Percentiles rank a stretch among this genome's conserved stretches.
These are phyloP conservation scores for Cercophora scortea DNA, from an alignment of 495 filamentous ascomycete genomes.

Conservation along the genomic window DNA sequence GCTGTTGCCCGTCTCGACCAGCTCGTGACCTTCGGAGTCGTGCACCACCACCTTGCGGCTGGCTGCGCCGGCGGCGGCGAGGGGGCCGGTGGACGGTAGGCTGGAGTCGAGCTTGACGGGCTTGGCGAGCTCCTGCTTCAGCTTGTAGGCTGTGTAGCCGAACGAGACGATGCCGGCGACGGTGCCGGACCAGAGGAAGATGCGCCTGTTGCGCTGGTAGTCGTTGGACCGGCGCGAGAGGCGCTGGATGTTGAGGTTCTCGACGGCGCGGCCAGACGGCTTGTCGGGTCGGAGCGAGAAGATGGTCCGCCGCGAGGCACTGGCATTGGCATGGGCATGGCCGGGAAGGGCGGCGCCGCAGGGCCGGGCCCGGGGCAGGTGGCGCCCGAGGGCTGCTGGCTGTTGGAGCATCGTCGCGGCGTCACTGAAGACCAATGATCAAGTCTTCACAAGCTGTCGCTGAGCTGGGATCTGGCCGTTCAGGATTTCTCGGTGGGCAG, in stretches of 20 bases:
- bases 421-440: too few species aligned
- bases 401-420: conserved; percentile 28
- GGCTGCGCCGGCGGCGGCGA: conserved; percentile 28
- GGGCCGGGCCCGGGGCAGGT: conserved; percentile 10
- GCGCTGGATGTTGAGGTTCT: conserved; percentile 38
- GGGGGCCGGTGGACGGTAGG: conserved; percentile 33
- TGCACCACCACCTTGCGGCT: conserved; percentile 50
- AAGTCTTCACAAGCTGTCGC: too few species aligned
- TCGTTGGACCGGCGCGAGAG: conserved; percentile 30
- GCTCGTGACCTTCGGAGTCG: conserved; percentile 49
- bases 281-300: conserved; percentile 14
- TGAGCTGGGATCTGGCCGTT: not conserved
- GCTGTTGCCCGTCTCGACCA: conserved; percentile 75
- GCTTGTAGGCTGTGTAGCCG: conserved; percentile 34
- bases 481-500: not conserved
- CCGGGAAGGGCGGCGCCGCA: not conserved
- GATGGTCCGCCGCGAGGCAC: conserved; percentile 27
- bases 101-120: conserved; percentile 38
- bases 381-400: conserved; percentile 11
- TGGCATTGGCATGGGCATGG: not conserved
- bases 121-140: conserved; percentile 27
- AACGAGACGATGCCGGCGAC: conserved; percentile 41
- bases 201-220: conserved; percentile 37
- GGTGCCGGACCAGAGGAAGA: conserved; percentile 39
- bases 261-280: conserved; percentile 22